Evolutionary conservation across 345 rosid genomes (phyloP).

Genomic region (Acer yangbiense): DNA sequence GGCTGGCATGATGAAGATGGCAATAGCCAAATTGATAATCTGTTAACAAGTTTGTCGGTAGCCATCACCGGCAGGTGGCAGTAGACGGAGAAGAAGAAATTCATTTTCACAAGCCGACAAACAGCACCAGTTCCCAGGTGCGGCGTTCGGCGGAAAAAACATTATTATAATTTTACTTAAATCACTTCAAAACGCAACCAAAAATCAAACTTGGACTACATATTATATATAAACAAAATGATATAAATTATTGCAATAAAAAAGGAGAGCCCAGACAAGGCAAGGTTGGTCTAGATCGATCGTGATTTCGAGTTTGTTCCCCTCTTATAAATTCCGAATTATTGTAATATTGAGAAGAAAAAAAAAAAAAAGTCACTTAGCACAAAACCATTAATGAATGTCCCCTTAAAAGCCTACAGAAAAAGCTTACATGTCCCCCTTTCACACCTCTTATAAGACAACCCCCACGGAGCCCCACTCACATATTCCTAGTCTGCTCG

Average conservation of each 20-base stretch:
- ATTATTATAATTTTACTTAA: not conserved
- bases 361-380: conserved; percentile 10
- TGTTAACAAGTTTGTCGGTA: conserved; percentile 27
- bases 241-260: no score
- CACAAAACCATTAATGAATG: conserved; percentile 38
- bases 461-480: conserved; percentile 14
- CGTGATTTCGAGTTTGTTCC: no score
- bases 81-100: not conserved
- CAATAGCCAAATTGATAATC: not conserved
- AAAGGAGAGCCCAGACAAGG: no score
- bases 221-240: not conserved
- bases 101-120: conserved; percentile 47
- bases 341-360: no score
- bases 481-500: conserved; percentile 45
- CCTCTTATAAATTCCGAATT: no score
- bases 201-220: conserved; percentile 23
- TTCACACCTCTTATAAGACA: conserved; percentile 11
- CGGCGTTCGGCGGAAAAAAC: conserved; percentile 74
- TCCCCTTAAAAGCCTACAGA: conserved; percentile 47
- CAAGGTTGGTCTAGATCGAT: no score
- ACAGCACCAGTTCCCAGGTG: conserved; percentile 62
- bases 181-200: not conserved
- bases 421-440: conserved; percentile 35
- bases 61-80: conserved; percentile 30
- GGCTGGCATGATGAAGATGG: not conserved